phyloP scores from a whole-genome alignment of 768 basidiomycete species.

The Hygrocybe punicea region DNA sequence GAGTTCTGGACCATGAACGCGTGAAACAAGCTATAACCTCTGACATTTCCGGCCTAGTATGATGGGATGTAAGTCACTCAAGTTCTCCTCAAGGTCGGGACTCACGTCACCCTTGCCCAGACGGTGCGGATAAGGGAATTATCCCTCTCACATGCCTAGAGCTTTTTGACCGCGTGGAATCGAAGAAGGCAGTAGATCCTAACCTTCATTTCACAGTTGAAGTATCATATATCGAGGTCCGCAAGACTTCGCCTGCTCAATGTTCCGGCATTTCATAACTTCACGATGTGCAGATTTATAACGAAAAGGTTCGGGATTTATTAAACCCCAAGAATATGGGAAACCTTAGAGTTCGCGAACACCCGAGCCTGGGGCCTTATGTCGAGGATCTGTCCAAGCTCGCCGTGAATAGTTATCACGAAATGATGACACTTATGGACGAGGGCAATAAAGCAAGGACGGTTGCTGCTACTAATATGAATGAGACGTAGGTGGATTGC shows the following conservation, averaged over 20 bases:
- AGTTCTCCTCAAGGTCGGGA: conserved; percentile 1
- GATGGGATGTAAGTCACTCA: conserved; percentile 80
- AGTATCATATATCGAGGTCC: conserved; percentile 95
- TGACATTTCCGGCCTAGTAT: conserved; percentile 51
- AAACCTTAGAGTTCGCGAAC: conserved; percentile 94
- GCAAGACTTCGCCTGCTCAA: conserved; percentile 13
- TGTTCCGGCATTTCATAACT: background rate
- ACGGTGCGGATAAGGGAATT: conserved; percentile 94
- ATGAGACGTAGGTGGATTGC: conserved; percentile 73
- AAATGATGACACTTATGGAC: conserved; percentile 99
- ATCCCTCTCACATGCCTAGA: conserved; percentile 95
- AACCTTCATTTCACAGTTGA: conserved; percentile 86
- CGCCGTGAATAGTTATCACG: conserved; percentile 84
- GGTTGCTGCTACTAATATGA: conserved; percentile 99
- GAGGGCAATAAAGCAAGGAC: conserved; percentile 99
- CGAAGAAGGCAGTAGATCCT: conserved; percentile 58
- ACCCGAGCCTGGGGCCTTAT: conserved; percentile 94
- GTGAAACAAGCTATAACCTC: background rate
- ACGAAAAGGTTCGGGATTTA: conserved; percentile 96
- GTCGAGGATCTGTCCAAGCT: conserved; percentile 96
- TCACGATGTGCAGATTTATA: conserved; percentile 66
- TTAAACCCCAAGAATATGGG: conserved; percentile 97
- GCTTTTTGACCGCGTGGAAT: conserved; percentile 78
- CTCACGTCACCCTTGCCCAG: conserved; percentile 35
- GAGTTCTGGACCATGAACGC: conserved; percentile 25